Base-by-base conservation (phyloP, 2,329 filamentous ascomycete species). In the Tolypocladium amazonense region DNA sequence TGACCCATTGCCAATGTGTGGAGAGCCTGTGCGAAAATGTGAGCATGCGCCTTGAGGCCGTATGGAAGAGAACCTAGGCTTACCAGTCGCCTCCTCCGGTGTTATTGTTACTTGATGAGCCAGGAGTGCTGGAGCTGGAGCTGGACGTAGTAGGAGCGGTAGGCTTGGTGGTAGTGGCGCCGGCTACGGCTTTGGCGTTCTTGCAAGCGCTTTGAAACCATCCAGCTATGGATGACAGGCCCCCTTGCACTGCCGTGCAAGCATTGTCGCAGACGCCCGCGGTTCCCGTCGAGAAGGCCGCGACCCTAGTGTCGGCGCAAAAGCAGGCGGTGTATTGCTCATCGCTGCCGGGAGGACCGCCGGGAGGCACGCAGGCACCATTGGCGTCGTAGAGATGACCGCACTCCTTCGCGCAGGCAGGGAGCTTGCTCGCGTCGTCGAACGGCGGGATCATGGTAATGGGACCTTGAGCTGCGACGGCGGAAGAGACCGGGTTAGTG, bases 1-100 rank as follows among this genome's bases (percentile, higher is more conserved):
- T 80, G 54, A 95, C 83, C 90, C 90, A 96, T 76, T 86, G 81
- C 77, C 84, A 90, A 72, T 93, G 89, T 35, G 77, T 80, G 9
- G 81, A 79, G 56, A 89, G 75, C 88, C 88, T 90, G 62, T 7
- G 27, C 15, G 15, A 35, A 12, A 52, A 35, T 9, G 27, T 12
- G 18, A 43, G 18, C 50, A 45, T 45, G 5, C 35, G 33, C 35
- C 35, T 45, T 23, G 59, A 23, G 50, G 7, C 33, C 41, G 14
- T 1, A 33, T 18, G 43, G 25, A 52, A 23, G 18, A 23, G 41
- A 6, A 25, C 4, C 4, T 9, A 27, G 33, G 59, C 77, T 67
- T 74, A 83, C 81, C 81, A 83, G 58, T 75, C 73, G 50, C 77
- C 76, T 30, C 76, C 73, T 6, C 73, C 73, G 7, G 59, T 63